A percentile compares a stretch with the other conserved stretches of the same genome.
These are phyloP conservation scores for Stephanodiscus triporus DNA, from an alignment of 108 stramenopile genomes.

Conservation along the genomic window DNA sequence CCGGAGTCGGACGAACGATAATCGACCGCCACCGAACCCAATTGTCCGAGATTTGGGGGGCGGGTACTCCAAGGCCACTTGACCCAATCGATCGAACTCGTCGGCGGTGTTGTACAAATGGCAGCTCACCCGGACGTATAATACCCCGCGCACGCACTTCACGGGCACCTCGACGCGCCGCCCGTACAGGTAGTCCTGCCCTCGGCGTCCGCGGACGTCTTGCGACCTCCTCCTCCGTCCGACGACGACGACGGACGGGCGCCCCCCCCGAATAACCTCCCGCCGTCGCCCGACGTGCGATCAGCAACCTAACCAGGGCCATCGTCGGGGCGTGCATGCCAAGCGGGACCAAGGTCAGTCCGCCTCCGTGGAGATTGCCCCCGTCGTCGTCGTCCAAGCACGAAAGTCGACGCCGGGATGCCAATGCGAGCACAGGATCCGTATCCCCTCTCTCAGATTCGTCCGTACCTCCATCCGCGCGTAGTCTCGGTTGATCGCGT, in stretches of 20 bases:
- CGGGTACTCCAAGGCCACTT: constrained; percentile 23
- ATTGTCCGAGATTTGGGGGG: no score
- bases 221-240: not conserved
- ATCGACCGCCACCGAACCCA: no score
- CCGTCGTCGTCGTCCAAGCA: not conserved
- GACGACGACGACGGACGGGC: not conserved
- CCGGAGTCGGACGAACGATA: no score
- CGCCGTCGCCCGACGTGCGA: constrained; percentile 21
- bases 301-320: constrained; percentile 70
- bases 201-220: constrained; percentile 71
- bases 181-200: constrained; percentile 66
- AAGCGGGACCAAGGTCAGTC: constrained; percentile 47
- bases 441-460: constrained; percentile 50
- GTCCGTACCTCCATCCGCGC: constrained; percentile 39
- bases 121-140: constrained; percentile 67
- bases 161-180: constrained; percentile 66
- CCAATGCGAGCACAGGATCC: constrained; percentile 55
- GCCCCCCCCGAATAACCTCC: not conserved
- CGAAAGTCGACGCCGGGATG: constrained; percentile 32
- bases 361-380: constrained; percentile 30
- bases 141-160: constrained; percentile 64
- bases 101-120: constrained; percentile 70
- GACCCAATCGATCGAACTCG: constrained; percentile 60
- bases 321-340: constrained; percentile 63
- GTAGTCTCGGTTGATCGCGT: constrained; percentile 3